Percentiles rank a stretch among this genome's conserved stretches.
These are phyloP conservation scores for Rhododendron williamsianum DNA, from an alignment of 148 eudicot genomes.

Conservation along the genomic window DNA sequence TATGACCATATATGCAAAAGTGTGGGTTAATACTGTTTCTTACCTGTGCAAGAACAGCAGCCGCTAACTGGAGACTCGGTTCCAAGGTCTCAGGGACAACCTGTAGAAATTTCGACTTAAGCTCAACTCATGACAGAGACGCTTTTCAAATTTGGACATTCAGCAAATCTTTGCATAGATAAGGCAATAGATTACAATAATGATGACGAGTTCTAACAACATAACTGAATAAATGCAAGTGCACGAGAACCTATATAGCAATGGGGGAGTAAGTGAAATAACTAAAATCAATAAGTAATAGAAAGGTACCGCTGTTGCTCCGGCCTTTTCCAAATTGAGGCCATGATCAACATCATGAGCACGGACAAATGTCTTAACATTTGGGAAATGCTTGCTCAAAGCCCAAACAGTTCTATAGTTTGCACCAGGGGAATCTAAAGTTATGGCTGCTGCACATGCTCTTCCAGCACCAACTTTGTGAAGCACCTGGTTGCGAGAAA, in stretches of 20 bases:
- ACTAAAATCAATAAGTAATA: background rate
- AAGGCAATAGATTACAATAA: background rate
- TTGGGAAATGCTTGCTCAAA: constrained; percentile 79
- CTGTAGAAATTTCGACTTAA: constrained; percentile 29
- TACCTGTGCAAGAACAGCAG: constrained; percentile 97
- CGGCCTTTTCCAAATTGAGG: constrained; percentile 91
- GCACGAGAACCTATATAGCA: background rate
- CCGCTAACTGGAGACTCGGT: constrained; percentile 91
- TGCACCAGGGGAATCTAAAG: constrained; percentile 89
- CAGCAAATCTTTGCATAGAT: background rate
- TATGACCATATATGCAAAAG: background rate
- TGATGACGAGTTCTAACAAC: background rate
- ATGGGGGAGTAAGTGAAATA: background rate
- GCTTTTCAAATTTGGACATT: background rate
- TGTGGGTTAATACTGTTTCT: constrained; percentile 1
- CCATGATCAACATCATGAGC: constrained; percentile 98
- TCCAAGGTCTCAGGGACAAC: constrained; percentile 97
- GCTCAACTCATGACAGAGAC: constrained; percentile 4
- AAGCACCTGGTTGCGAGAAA: constrained; percentile 51
- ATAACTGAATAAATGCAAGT: too few species aligned
- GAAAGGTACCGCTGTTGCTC: constrained; percentile 82
- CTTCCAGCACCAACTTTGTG: constrained; percentile 93
- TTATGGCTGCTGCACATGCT: constrained; percentile 90
- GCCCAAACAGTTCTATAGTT: constrained; percentile 98
- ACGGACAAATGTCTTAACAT: constrained; percentile 89